These are phyloP conservation scores for Penicillium freii DNA, from an alignment of 2,329 filamentous ascomycete species.

Conservation along the genomic window DNA sequence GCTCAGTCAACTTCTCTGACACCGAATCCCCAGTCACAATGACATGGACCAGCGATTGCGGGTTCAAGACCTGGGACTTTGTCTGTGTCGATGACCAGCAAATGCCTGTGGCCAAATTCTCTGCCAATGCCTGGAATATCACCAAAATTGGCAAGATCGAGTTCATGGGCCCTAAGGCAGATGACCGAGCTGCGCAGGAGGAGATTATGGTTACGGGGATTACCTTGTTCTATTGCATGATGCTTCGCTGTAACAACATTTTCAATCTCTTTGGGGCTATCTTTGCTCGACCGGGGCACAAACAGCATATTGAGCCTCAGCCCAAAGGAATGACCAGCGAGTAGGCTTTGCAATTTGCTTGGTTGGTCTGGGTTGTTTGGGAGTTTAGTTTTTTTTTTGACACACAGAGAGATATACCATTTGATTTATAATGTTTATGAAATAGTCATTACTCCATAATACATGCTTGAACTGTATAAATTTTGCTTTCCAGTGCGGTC, in stretches of 20 bases:
- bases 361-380: neutral
- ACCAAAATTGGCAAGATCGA: slow-evolving; percentile 30
- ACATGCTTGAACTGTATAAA: neutral
- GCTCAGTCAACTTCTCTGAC: slow-evolving; percentile 24
- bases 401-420: neutral
- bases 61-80: slow-evolving; percentile 34
- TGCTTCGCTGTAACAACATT: slow-evolving; percentile 24
- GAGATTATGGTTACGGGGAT: slow-evolving; percentile 32
- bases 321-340: neutral
- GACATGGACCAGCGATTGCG: slow-evolving; percentile 29
- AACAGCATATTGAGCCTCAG: slow-evolving; percentile 11
- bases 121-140: slow-evolving; percentile 24
- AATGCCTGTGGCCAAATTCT: slow-evolving; percentile 30
- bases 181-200: slow-evolving; percentile 22
- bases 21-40: slow-evolving; percentile 22
- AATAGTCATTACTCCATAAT: neutral
- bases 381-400: neutral
- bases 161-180: slow-evolving; percentile 23
- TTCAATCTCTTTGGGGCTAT: slow-evolving; percentile 26
- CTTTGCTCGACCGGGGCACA: slow-evolving; percentile 20
- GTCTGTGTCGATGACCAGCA: slow-evolving; percentile 30
- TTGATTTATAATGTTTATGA: neutral
- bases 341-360: neutral
- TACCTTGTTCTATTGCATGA: slow-evolving; percentile 31
- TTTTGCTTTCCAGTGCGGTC: neutral